Base-by-base conservation (phyloP, 495 filamentous ascomycete genomes). In the Penicillium atrosanguineum region DNA sequence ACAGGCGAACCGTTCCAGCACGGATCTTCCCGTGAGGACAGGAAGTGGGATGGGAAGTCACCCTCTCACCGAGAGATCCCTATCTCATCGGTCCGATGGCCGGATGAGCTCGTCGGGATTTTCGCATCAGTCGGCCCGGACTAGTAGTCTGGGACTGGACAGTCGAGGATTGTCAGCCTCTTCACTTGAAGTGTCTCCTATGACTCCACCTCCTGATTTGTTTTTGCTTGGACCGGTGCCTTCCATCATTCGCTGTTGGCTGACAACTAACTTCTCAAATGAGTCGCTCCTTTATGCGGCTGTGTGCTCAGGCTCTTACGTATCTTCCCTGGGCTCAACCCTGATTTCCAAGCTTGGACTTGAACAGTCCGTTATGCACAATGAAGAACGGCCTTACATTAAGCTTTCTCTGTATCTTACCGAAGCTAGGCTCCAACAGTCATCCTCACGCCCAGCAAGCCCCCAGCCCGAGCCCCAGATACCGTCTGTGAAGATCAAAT, bases 41-140 rank as follows among this genome's bases (percentile, higher is more conserved):
- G 82, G 86, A 16, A 96, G 91, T 68, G 84, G 89, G 15, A 74
- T 97, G 66, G 89, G 89, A 42, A 87, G 86, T 40, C 88, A 91
- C 69, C 81, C 87, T 20, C 82, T 95, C 80, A 90, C 86, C 62
- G 94, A 98, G 71, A 85, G 94, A 12, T 89, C 91, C 14, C 78
- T 87, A 7, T 98, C 94, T 20, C 91, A 97, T 72, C 95, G 94
- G 61, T 97, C 94, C 1, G 95, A 97, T 64, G 94, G 95, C n/a
- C 79, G 93, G 47, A 89, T 92, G 69, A 97, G 94, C 69, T 95
- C 91, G 0, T 88, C 88, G 8, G 89, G 89, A 20, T 86, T 92
- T 55, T 95, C 90, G 6, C 82, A 85, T 55, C 85, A 89, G 60
- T 92, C 89, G 7, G 88, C 87, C 2, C 81, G 90, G 7, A 87